phyloP scores from a whole-genome alignment of 169 alveolate species.

The Neospora caninum region DNA sequence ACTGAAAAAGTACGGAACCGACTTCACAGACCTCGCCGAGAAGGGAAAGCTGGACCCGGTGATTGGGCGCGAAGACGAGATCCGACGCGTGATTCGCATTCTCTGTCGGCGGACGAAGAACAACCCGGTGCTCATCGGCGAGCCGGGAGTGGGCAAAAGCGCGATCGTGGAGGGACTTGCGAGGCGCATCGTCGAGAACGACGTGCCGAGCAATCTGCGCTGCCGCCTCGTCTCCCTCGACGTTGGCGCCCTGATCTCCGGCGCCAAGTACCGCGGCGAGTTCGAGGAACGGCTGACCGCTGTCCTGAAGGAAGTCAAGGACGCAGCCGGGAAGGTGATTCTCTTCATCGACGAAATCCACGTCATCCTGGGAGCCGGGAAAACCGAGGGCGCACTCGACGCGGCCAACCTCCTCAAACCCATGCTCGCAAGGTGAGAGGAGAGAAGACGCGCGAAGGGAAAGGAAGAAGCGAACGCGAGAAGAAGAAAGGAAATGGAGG shows the following conservation, averaged over 20 bases:
- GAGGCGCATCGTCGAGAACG: conserved; percentile 86
- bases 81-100: conserved; percentile 84
- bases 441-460: neutral
- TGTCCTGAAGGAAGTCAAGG: conserved; percentile 86
- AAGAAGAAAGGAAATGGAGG: neutral
- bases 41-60: conserved; percentile 89
- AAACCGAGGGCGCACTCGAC: conserved; percentile 87
- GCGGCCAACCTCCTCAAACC: conserved; percentile 82
- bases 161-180: conserved; percentile 92
- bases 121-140: conserved; percentile 88
- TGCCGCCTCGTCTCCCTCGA: conserved; percentile 85
- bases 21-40: conserved; percentile 86
- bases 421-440: conserved; percentile 73
- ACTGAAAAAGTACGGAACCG: conserved; percentile 81
- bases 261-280: conserved; percentile 88
- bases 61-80: conserved; percentile 88
- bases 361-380: conserved; percentile 91
- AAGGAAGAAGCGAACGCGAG: neutral
- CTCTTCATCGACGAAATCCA: conserved; percentile 91
- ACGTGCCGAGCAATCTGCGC: conserved; percentile 86
- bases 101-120: conserved; percentile 86
- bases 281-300: conserved; percentile 89
- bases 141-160: conserved; percentile 90
- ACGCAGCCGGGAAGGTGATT: conserved; percentile 88
- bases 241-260: conserved; percentile 85